Evolutionary conservation across 2,329 filamentous ascomycete species (phyloP), one percentile per base, ranked within the genome.

Genomic region (Alternaria panax): DNA sequence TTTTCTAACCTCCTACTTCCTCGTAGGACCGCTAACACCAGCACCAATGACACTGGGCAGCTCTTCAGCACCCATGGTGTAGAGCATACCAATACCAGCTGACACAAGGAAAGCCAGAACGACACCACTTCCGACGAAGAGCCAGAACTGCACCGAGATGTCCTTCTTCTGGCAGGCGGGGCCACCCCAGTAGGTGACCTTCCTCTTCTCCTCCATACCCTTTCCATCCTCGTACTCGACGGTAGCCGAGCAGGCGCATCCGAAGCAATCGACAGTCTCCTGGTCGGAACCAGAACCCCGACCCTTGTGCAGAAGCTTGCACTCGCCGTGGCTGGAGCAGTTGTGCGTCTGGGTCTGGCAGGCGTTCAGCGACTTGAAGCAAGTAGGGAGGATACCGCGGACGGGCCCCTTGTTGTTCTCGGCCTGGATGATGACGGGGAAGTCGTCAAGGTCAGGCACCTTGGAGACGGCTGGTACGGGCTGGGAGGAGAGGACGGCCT

Each of bases 41-140:
- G 95, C 95, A n/a, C 93, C 92, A 78, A 99, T 93, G 8, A 99
- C 94, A 69, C 93, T 93, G 0, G 95, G 95, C 65, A 98, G 83
- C 80, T 93, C 90, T 82, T 96, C 89, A 76, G 91, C 87, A 32
- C 94, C 95, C 72, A 98, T 91, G 63, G 83, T 89, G 79, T 90
- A 95, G 54, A 99, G 79, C 84, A 96, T 82, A 6, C 89, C 88
- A 68, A 98, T 89, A 11, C 87, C 88, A 75, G 90, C 89, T 36
- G 83, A 84, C 27, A 96, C 80, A 36, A 91, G 80, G 46, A 87
- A 85, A 1, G 95, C 80, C 63, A 96, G 82, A 36, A 88, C 79
- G 47, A 97, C 80, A 4, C 87, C 89, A 69, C 95, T 90, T 7
- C 89, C 88, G 12, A 87, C 86, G 70, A 99, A 88, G 51, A 99